Evolutionary conservation across 805 yeast genomes (phyloP), one percentile per base, ranked within the genome.

Genomic region (Ogataea thermomethanolica): DNA sequence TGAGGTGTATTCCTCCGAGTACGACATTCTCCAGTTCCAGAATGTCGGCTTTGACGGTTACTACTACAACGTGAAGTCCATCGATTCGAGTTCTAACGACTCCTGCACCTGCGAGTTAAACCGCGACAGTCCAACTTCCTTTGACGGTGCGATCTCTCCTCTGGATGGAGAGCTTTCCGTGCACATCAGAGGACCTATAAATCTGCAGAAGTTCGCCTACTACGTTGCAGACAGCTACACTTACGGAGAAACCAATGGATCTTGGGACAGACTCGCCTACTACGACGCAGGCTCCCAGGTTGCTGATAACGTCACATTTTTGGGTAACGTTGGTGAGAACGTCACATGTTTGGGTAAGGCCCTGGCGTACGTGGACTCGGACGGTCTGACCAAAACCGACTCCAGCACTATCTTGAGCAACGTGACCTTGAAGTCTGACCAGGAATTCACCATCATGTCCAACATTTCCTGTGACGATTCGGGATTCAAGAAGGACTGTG

Each of bases 151-250:
- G 15, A 76, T 80, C 53, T 64, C 88, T 21, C 93, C 93, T 6
- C 56, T 83, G 28, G 66, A 81, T 56, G 80, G 74, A 50, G 89
- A 79, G 56, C 67, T 84, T 20, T 79, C 88, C 4, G 87, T 84
- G 11, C 93, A 84, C 58, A 76, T 84, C 59, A 74, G 93, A 65
- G 93, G 93, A 32, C 93, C 93, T 8, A 58, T 84, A 44, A 64
- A 71, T 11, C 66, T 84, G 54, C 61, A 65, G 44, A 71, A 75
- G 51, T 84, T 83, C 56, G 90, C 78, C 5, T 79, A 66, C 50
- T 84, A 79, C 55, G 68, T 69, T n/a, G 50, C 79, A 11, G 66
- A 66, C 3, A 55, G 63, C 22, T 79, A 66, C 48, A 52, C 48
- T 1, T 56, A 44, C 23, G 69, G 69, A 24, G 58, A 60, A 24